A percentile compares a stretch with the other conserved stretches of the same genome.
phyloP scores from a whole-genome alignment of 805 yeast species.

The Komagataella pseudopastoris region DNA sequence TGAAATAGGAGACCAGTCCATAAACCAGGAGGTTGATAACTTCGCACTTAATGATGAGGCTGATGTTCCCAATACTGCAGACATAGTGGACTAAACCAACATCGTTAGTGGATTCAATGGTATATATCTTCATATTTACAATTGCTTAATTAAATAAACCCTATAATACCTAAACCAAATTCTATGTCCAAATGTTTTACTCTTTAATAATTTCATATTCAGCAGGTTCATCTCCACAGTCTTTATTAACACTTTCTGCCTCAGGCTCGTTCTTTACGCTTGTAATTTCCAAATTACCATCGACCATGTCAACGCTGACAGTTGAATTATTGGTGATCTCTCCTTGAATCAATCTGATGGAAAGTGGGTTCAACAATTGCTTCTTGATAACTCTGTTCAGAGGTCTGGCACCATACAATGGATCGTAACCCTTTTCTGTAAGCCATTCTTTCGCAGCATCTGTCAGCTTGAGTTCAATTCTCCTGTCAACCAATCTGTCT shows the following conservation, averaged over 20 bases:
- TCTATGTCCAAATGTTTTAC: not conserved
- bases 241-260: not conserved
- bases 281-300: constrained; percentile 13
- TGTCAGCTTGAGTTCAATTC: constrained; percentile 43
- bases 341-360: constrained; percentile 67
- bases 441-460: constrained; percentile 66
- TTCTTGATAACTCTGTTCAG: constrained; percentile 82
- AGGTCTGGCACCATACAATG: constrained; percentile 91
- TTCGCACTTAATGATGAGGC: not conserved
- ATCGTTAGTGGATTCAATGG: too few relatives aligned
- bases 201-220: not conserved
- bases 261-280: not conserved
- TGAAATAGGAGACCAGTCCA: constrained; percentile 22
- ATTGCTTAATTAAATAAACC: not conserved
- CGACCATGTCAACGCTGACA: constrained; percentile 32
- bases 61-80: not conserved
- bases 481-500: constrained; percentile 63
- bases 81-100: not conserved
- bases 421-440: constrained; percentile 80
- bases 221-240: not conserved
- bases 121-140: too few relatives aligned
- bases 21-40: not conserved
- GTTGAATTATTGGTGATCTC: constrained; percentile 48
- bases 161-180: not conserved
- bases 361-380: constrained; percentile 78